These are phyloP conservation scores for Pythium periplocum DNA, from an alignment of 352 stramenopile genomes.

Conservation along the genomic window DNA sequence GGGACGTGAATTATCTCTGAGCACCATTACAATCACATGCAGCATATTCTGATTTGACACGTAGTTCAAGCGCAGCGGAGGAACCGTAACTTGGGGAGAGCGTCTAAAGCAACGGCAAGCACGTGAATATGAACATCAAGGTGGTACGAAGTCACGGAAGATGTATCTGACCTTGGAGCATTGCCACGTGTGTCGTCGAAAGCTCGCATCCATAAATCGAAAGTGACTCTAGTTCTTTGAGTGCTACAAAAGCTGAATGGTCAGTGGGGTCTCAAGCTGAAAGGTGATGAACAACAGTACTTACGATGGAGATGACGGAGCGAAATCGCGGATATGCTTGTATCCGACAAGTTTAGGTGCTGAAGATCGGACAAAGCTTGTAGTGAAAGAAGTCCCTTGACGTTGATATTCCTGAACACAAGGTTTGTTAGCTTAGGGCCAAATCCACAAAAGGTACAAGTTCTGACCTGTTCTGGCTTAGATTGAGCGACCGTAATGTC, in stretches of 20 bases:
- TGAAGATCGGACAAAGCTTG: constrained; percentile 50
- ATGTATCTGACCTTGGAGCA: constrained; percentile 15
- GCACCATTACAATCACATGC: too few species aligned
- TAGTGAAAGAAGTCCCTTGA: constrained; percentile 59
- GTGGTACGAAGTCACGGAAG: background rate
- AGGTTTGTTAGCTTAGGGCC: background rate
- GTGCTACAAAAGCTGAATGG: constrained; percentile 9
- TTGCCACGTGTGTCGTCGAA: constrained; percentile 10
- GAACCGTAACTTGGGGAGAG: constrained; percentile 17
- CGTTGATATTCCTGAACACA: constrained; percentile 52
- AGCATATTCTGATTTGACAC: too few species aligned
- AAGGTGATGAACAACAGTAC: constrained; percentile 10
- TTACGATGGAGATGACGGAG: constrained; percentile 68
- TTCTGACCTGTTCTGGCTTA: constrained; percentile 86
- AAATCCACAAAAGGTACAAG: constrained; percentile 22
- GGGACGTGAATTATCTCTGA: too few species aligned
- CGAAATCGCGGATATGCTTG: constrained; percentile 53
- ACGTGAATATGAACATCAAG: background rate
- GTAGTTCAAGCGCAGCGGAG: constrained; percentile 18
- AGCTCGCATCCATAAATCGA: constrained; percentile 23
- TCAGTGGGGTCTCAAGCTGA: background rate
- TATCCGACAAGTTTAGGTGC: constrained; percentile 77
- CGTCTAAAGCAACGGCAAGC: constrained; percentile 4
- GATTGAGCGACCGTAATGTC: constrained; percentile 65
- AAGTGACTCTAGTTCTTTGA: constrained; percentile 20